These are phyloP conservation scores for Pleurotus djamor DNA, from an alignment of 768 basidiomycete species.

Conservation along the genomic window DNA sequence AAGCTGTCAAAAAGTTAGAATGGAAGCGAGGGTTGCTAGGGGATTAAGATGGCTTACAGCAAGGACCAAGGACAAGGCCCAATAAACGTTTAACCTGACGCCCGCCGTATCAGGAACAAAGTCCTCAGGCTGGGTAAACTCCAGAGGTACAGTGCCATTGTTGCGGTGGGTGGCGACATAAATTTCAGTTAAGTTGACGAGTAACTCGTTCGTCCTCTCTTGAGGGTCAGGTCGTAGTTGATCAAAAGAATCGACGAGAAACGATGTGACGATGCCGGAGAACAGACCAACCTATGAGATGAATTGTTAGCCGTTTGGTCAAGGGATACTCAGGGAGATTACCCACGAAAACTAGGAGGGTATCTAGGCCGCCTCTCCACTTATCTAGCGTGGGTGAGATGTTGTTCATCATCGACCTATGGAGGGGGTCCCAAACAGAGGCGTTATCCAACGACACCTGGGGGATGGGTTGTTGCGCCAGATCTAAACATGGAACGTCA, in stretches of 20 bases:
- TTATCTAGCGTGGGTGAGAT: constrained; percentile 9
- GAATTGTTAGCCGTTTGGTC: not conserved
- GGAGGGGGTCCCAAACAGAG: constrained; percentile 12
- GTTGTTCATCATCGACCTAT: constrained; percentile 9
- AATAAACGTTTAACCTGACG: not conserved
- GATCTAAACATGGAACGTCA: not conserved
- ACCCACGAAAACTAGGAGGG: constrained; percentile 12
- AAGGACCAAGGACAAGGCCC: not conserved
- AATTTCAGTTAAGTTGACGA: not conserved
- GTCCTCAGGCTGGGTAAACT: not conserved
- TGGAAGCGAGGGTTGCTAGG: not conserved
- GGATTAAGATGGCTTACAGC: not conserved
- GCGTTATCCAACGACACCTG: not conserved
- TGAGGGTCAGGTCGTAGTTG: not conserved
- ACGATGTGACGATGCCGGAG: not conserved
- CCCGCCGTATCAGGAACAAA: not conserved
- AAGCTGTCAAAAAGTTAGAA: constrained; percentile 2
- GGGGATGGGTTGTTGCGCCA: not conserved
- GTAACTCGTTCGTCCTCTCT: not conserved
- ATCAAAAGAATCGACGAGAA: not conserved
- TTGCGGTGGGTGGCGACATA: not conserved
- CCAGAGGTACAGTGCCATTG: not conserved
- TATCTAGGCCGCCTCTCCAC: constrained; percentile 14
- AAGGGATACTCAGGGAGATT: not conserved
- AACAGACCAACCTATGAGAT: not conserved